A percentile compares a stretch with the other conserved stretches of the same genome.
Evolutionary conservation across 768 basidiomycete species (phyloP).

Genomic region (Cystobasidium ongulense): DNA sequence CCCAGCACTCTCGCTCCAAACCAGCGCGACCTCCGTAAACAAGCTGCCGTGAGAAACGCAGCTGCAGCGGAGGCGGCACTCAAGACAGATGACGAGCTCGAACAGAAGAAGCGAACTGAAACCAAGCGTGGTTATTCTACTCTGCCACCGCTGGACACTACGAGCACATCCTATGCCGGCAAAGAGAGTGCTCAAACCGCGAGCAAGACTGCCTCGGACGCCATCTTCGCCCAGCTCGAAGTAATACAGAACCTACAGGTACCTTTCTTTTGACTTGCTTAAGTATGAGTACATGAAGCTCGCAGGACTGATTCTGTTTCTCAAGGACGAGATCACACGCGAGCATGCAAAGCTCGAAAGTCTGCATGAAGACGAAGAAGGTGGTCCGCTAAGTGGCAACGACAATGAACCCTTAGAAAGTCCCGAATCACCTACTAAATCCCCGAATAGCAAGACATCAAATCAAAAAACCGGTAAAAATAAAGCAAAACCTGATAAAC

Average conservation of each 20-base stretch:
- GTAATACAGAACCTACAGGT: conserved; percentile 25
- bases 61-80: not conserved
- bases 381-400: not conserved
- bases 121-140: not conserved
- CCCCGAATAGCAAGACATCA: not conserved
- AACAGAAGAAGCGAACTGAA: not conserved
- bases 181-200: not conserved
- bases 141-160: not conserved
- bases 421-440: not conserved
- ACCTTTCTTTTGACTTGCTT: not conserved
- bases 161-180: not conserved
- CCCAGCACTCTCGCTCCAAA: not conserved
- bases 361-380: not conserved
- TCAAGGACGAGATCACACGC: conserved; percentile 5
- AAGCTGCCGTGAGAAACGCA: not conserved
- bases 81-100: not conserved
- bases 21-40: not conserved
- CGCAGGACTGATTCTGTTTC: not conserved
- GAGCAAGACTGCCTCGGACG: conserved; percentile 2
- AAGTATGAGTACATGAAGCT: not conserved
- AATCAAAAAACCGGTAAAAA: not conserved
- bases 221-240: conserved; percentile 13
- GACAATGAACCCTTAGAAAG: not conserved
- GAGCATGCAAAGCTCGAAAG: conserved; percentile 11
- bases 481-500: not conserved